phyloP scores from a whole-genome alignment of 805 yeast species.

The Hanseniaspora meyeri region DNA sequence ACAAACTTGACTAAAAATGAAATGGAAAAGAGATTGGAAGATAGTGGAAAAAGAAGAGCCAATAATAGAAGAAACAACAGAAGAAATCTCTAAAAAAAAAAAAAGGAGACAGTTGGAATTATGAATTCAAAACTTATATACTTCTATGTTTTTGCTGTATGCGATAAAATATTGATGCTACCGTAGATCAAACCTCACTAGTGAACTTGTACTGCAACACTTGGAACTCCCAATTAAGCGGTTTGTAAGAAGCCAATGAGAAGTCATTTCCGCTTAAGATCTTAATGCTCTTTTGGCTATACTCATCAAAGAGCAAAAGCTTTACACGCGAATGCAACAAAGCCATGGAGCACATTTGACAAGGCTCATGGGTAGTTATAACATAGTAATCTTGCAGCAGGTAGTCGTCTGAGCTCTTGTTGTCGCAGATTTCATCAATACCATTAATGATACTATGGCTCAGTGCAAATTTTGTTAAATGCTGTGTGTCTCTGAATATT shows the following conservation, averaged over 20 bases:
- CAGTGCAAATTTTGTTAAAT: constrained; percentile 35
- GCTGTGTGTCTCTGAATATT: constrained; percentile 32
- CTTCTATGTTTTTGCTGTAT: too few species aligned
- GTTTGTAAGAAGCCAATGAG: constrained; percentile 60
- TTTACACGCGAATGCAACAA: constrained; percentile 77
- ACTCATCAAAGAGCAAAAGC: constrained; percentile 47
- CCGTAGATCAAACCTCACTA: neutral
- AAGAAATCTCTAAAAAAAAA: constrained; percentile 38
- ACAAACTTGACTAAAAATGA: constrained; percentile 84
- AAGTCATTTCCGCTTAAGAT: constrained; percentile 53
- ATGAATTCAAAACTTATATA: too few species aligned
- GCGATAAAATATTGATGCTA: too few species aligned
- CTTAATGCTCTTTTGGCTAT: constrained; percentile 31
- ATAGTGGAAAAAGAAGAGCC: constrained; percentile 52
- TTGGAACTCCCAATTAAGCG: constrained; percentile 79
- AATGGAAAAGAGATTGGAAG: constrained; percentile 88
- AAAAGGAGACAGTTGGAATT: too few species aligned
- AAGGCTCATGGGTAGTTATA: constrained; percentile 89
- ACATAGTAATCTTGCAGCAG: constrained; percentile 68
- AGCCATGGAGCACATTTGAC: constrained; percentile 95
- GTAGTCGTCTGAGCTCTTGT: constrained; percentile 31
- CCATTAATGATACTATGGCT: constrained; percentile 69
- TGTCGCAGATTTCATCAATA: constrained; percentile 47
- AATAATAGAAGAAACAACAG: constrained; percentile 84
- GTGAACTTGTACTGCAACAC: constrained; percentile 42